Percentiles rank a stretch among this genome's conserved stretches.
These are phyloP conservation scores for Trapa incisa DNA, from an alignment of 345 rosid genomes.

Conservation along the genomic window DNA sequence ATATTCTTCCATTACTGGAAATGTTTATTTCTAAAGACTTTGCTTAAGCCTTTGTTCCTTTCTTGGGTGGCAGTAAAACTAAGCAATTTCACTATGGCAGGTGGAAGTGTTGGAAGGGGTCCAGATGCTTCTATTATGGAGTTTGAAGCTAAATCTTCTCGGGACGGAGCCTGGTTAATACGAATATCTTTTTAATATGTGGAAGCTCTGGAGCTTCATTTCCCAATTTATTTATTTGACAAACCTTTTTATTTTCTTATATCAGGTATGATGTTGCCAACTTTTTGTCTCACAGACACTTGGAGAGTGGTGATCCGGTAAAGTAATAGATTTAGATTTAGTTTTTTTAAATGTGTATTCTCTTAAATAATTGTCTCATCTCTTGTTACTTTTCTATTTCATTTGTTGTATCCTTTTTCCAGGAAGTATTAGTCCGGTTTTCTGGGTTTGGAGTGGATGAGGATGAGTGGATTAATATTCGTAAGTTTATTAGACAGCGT, in stretches of 20 bases:
- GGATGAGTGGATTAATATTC: constrained; percentile 92
- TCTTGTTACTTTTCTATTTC: not conserved
- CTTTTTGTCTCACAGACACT: constrained; percentile 56
- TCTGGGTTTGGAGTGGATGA: constrained; percentile 92
- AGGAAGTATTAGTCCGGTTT: constrained; percentile 93
- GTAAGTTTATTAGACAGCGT: constrained; percentile 72
- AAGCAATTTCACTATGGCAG: no score
- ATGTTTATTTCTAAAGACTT: not conserved
- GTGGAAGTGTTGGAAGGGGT: no score
- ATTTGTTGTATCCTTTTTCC: constrained; percentile 16
- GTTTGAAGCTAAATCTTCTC: no score
- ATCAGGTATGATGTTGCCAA: constrained; percentile 78
- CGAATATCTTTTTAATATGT: no score
- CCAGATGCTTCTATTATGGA: no score
- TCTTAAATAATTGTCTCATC: not conserved
- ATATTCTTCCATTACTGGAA: not conserved
- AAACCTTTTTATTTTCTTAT: constrained; percentile 3
- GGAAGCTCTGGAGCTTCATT: no score
- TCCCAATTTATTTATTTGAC: no score
- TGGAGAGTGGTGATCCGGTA: constrained; percentile 75
- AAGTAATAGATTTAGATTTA: not conserved
- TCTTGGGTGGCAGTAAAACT: no score
- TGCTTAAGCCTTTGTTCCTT: no score
- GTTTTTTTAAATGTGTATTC: not conserved
- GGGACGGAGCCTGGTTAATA: no score